These are phyloP conservation scores for Gardenia jasminoides DNA, from an alignment of 257 asterid genomes.

Conservation along the genomic window DNA sequence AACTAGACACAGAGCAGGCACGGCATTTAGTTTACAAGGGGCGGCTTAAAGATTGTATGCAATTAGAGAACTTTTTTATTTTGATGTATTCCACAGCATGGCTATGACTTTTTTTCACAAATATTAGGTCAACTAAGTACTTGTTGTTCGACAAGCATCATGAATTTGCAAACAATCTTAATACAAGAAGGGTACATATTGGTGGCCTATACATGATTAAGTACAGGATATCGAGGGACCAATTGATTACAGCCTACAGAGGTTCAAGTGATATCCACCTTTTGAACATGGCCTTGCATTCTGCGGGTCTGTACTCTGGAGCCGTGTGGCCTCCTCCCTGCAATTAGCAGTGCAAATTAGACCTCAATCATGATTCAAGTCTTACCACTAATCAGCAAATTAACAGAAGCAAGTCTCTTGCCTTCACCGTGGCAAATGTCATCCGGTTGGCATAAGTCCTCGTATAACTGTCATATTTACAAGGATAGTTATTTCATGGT, in stretches of 20 bases:
- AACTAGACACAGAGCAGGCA: too few relatives aligned
- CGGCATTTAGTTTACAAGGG: too few relatives aligned
- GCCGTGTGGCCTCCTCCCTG: constrained; percentile 43
- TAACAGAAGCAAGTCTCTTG: background rate
- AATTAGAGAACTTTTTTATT: too few relatives aligned
- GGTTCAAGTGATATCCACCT: constrained; percentile 46
- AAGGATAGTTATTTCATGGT: background rate
- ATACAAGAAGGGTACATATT: too few relatives aligned
- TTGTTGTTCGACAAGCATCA: too few relatives aligned
- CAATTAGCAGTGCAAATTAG: background rate
- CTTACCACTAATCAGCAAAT: background rate
- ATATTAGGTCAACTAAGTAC: too few relatives aligned
- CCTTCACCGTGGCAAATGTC: constrained; percentile 54
- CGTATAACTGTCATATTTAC: background rate
- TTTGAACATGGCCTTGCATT: constrained; percentile 41
- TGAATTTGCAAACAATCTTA: too few relatives aligned
- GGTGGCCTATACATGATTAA: too few relatives aligned
- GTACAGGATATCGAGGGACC: too few relatives aligned
- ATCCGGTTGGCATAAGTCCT: constrained; percentile 39
- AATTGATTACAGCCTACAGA: constrained; percentile 14
- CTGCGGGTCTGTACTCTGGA: constrained; percentile 27
- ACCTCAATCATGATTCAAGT: background rate
- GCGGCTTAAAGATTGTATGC: too few relatives aligned
- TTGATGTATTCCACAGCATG: too few relatives aligned
- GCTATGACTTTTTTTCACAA: too few relatives aligned